Conservation (phyloP, 768 basidiomycete genomes). For the Russula sp. region DNA sequence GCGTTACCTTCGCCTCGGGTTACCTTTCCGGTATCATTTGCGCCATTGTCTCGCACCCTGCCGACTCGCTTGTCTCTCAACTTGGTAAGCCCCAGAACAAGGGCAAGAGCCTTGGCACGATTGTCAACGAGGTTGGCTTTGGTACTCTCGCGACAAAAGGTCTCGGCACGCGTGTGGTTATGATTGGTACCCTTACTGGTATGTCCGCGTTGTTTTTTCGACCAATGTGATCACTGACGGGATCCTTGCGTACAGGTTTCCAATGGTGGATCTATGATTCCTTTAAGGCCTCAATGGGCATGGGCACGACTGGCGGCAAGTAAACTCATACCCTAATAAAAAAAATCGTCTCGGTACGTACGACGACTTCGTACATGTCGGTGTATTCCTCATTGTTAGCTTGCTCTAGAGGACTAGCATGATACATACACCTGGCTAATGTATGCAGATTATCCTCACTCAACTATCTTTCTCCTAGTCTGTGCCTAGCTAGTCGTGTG, state of each 20-base stretch:
- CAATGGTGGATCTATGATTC: constrained; percentile 94
- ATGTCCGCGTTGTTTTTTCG: background rate
- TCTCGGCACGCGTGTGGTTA: constrained; percentile 79
- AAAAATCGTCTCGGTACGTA: background rate
- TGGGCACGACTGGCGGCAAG: constrained; percentile 87
- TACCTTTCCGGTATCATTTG: constrained; percentile 95
- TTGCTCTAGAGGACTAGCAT: constrained; percentile 2
- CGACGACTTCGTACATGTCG: background rate
- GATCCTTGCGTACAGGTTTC: constrained; percentile 58
- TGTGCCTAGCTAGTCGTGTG: constrained; percentile 18
- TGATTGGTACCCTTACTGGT: constrained; percentile 48
- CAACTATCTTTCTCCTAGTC: constrained; percentile 11
- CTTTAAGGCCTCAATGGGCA: constrained; percentile 78
- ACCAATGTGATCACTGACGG: background rate
- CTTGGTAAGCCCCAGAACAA: constrained; percentile 87
- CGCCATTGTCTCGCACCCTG: constrained; percentile 94
- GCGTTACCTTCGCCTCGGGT: constrained; percentile 85
- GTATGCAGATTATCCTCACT: constrained; percentile 1
- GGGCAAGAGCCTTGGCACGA: constrained; percentile 69
- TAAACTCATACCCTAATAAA: constrained; percentile 34
- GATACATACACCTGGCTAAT: constrained; percentile 10
- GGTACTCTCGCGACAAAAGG: constrained; percentile 70
- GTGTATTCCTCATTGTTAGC: background rate
- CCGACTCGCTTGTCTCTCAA: constrained; percentile 87
- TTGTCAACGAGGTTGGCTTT: constrained; percentile 66